Conservation (phyloP, 1,139 yeast species). For the Arxiozyma slooffiae region DNA sequence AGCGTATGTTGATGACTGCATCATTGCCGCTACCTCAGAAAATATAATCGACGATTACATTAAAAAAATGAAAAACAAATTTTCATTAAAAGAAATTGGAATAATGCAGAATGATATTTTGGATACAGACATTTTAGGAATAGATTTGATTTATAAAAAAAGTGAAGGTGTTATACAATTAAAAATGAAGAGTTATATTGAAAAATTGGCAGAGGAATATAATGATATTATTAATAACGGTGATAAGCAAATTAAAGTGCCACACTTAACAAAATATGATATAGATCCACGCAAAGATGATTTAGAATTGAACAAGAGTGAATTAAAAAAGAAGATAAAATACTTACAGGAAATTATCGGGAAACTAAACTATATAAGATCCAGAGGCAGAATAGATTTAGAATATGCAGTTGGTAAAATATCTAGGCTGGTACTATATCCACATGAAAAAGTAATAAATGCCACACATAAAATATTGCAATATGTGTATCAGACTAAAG, state of each 20-base stretch:
- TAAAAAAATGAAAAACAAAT: neutral
- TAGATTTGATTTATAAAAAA: constrained; percentile 4
- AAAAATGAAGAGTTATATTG: constrained; percentile 3
- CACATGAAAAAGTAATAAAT: constrained; percentile 2
- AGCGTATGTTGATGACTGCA: neutral
- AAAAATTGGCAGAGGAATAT: neutral
- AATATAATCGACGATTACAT: neutral
- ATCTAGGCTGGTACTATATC: neutral
- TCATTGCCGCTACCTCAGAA: neutral
- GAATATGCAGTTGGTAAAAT: constrained; percentile 3
- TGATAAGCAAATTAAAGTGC: neutral
- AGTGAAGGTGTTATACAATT: neutral
- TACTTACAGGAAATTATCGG: neutral
- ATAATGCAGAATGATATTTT: constrained; percentile 1
- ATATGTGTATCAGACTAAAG: constrained; percentile 1
- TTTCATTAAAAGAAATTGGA: constrained; percentile 3
- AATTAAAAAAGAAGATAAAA: neutral
- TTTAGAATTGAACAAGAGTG: neutral
- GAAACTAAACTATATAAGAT: neutral
- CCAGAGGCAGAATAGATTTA: constrained; percentile 5
- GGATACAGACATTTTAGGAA: constrained; percentile 6
- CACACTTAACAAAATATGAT: neutral
- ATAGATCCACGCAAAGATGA: neutral
- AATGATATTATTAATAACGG: too few species aligned
- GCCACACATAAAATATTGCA: constrained; percentile 1